A percentile compares a stretch with the other conserved stretches of the same genome.
phyloP scores from a whole-genome alignment of 1,139 yeast genomes.

The Protomyces gravidus region DNA sequence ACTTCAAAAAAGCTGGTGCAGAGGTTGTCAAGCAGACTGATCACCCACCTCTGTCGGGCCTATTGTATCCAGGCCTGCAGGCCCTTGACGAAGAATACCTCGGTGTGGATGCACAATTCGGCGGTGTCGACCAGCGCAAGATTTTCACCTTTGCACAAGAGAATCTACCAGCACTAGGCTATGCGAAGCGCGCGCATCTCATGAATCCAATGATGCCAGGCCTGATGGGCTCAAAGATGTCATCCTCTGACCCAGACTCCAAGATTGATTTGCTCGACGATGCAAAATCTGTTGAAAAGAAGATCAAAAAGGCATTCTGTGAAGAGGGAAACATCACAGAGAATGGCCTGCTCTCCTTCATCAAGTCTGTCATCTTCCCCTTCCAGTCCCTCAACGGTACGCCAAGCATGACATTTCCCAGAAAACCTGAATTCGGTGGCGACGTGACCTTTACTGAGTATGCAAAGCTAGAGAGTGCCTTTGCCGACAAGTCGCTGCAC shows the following conservation, averaged over 20 bases:
- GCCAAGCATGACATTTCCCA: constrained; percentile 50
- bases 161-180: constrained; percentile 76
- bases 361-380: constrained; percentile 80
- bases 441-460: constrained; percentile 67
- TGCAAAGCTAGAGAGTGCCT: constrained; percentile 69
- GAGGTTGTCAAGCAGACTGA: constrained; percentile 98
- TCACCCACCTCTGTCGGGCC: constrained; percentile 86
- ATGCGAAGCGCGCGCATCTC: constrained; percentile 94
- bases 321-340: constrained; percentile 91
- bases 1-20: constrained; percentile 98
- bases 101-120: constrained; percentile 89
- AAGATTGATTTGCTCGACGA: constrained; percentile 90
- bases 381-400: constrained; percentile 68
- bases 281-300: constrained; percentile 81
- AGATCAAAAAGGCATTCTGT: constrained; percentile 87
- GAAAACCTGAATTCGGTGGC: constrained; percentile 98
- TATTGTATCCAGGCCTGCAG: constrained; percentile 97
- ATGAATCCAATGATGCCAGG: constrained; percentile 99
- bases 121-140: constrained; percentile 98
- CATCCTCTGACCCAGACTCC: constrained; percentile 97
- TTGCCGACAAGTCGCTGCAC: constrained; percentile 63
- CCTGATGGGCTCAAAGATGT: constrained; percentile 92
- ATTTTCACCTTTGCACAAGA: constrained; percentile 97
- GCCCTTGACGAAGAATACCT: constrained; percentile 93
- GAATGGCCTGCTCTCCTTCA: constrained; percentile 82